These are phyloP conservation scores for Rhynchospora breviuscula DNA, from an alignment of 176 grass and related monocot genomes.

Conservation along the genomic window DNA sequence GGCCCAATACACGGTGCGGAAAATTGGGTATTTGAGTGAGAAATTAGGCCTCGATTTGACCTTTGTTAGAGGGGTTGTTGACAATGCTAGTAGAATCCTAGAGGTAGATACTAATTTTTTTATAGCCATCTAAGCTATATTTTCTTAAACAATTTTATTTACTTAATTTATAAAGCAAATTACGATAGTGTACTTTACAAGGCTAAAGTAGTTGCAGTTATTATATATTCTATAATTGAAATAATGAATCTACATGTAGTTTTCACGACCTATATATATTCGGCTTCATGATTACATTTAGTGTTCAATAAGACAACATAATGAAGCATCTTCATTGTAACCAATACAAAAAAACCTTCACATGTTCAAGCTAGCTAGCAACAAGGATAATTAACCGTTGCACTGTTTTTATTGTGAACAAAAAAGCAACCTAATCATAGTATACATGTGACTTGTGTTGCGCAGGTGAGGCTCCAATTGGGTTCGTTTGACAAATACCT, in stretches of 20 bases:
- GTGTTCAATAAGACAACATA: not conserved
- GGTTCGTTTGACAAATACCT: slow-evolving; percentile 68
- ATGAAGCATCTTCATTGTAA: not conserved
- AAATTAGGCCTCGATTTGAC: slow-evolving; percentile 57
- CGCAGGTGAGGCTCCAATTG: slow-evolving; percentile 53
- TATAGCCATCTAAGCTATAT: not conserved
- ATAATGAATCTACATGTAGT: not conserved
- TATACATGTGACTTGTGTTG: not conserved
- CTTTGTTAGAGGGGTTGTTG: slow-evolving; percentile 61
- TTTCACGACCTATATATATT: not conserved
- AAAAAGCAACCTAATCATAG: slow-evolving; percentile 5
- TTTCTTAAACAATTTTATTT: not conserved
- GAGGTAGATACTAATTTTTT: slow-evolving; percentile 43
- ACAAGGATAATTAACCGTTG: not conserved
- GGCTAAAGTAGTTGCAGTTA: not conserved
- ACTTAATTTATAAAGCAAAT: too few relatives aligned
- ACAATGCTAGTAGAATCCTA: slow-evolving; percentile 71
- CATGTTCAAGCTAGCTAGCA: not conserved
- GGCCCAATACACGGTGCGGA: slow-evolving; percentile 67
- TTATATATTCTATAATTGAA: not conserved
- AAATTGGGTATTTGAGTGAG: slow-evolving; percentile 61
- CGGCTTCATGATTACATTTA: not conserved
- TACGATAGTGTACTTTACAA: not conserved
- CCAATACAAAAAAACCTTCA: not conserved
- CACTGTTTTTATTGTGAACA: not conserved